Conservation (phyloP, 106 monocot genomes). For the Dioscorea alata region DNA sequence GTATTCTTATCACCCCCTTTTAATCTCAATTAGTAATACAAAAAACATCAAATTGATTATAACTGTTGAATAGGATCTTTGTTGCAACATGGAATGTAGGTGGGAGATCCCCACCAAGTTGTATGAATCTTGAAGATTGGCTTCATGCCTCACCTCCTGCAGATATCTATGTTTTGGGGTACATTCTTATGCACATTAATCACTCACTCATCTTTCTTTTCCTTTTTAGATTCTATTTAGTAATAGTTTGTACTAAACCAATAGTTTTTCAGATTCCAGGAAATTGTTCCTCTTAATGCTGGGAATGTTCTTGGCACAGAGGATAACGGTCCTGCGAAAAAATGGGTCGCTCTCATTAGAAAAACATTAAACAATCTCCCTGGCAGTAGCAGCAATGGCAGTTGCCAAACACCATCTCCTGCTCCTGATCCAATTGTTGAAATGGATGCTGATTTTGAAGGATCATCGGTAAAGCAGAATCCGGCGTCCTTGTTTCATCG, state of each 20-base stretch:
- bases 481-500: slow-evolving; percentile 50
- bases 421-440: slow-evolving; percentile 53
- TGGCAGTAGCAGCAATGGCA: slow-evolving; percentile 17
- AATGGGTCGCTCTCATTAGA: slow-evolving; percentile 65
- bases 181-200: not conserved
- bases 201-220: not conserved
- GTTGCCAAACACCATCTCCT: slow-evolving; percentile 57
- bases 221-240: not conserved
- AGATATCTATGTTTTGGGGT: slow-evolving; percentile 78
- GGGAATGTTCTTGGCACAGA: slow-evolving; percentile 74
- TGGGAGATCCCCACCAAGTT: slow-evolving; percentile 62
- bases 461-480: slow-evolving; percentile 37
- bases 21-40: not conserved
- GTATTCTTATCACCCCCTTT: slow-evolving; percentile 16
- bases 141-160: slow-evolving; percentile 74
- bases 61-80: slow-evolving; percentile 37
- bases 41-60: not conserved
- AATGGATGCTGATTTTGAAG: slow-evolving; percentile 55
- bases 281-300: slow-evolving; percentile 51
- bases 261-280: slow-evolving; percentile 5
- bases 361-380: slow-evolving; percentile 62
- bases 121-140: slow-evolving; percentile 72
- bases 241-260: not conserved
- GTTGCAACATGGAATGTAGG: slow-evolving; percentile 81
- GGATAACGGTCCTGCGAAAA: slow-evolving; percentile 62